phyloP scores from a whole-genome alignment of 1,284 basidiomycete genomes.

The Rhodotorula sp. region DNA sequence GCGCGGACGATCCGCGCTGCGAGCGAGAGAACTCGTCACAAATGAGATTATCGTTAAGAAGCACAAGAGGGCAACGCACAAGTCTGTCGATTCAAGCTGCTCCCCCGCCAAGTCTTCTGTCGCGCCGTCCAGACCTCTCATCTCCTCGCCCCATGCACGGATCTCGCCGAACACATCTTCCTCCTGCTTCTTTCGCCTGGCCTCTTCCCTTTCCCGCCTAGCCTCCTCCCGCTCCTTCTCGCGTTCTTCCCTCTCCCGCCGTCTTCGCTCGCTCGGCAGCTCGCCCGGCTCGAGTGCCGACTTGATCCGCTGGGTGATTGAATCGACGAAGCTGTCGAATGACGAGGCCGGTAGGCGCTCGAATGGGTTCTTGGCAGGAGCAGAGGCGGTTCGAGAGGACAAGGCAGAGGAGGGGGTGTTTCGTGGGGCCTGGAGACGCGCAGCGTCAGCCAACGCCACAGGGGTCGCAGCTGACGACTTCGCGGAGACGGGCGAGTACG shows the following conservation, averaged over 20 bases:
- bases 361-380: constrained; percentile 18
- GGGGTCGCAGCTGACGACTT: neutral
- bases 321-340: constrained; percentile 20
- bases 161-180: constrained; percentile 51
- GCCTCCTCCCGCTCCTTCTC: constrained; percentile 51
- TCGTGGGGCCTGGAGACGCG: neutral
- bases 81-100: too few relatives aligned
- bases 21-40: too few relatives aligned
- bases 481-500: neutral
- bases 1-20: too few relatives aligned
- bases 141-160: constrained; percentile 56
- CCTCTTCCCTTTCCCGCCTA: constrained; percentile 81
- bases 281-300: constrained; percentile 8
- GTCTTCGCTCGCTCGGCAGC: constrained; percentile 1
- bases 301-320: constrained; percentile 7
- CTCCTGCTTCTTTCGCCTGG: constrained; percentile 41
- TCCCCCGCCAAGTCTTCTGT: too few relatives aligned
- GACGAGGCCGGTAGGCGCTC: constrained; percentile 15
- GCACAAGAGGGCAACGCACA: too few relatives aligned
- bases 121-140: too few relatives aligned
- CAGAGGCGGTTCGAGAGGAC: neutral
- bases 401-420: constrained; percentile 7
- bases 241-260: neutral
- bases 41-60: too few relatives aligned
- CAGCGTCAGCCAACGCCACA: neutral